Percentiles rank a stretch among this genome's conserved stretches.
Evolutionary conservation across 306 rosid genomes (phyloP).

Genomic region (Vicia sativa): DNA sequence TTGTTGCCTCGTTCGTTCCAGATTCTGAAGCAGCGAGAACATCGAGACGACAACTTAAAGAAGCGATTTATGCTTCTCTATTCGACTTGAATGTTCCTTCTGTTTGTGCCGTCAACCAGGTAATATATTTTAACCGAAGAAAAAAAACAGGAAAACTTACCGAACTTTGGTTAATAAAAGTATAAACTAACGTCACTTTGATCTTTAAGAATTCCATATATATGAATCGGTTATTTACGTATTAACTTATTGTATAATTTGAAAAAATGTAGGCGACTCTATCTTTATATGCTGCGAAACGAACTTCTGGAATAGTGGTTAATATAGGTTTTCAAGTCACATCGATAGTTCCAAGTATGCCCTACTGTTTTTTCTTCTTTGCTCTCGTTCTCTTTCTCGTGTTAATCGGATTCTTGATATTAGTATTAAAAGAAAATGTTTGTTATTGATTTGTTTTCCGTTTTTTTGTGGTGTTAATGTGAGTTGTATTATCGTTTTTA

Average conservation of each 20-base stretch:
- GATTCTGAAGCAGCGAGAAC: conserved; percentile 88
- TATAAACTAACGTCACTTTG: conserved; percentile 1
- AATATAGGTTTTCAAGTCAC: conserved; percentile 93
- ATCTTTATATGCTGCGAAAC: conserved; percentile 83
- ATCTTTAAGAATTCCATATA: background rate
- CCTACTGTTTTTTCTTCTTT: conserved; percentile 16
- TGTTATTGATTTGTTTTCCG: background rate
- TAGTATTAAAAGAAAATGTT: conserved; percentile 9
- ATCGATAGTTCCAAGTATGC: conserved; percentile 93
- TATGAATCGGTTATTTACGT: conserved; percentile 19
- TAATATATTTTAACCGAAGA: conserved; percentile 25
- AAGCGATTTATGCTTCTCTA: conserved; percentile 65
- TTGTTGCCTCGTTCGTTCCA: conserved; percentile 37
- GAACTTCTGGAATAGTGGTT: conserved; percentile 87
- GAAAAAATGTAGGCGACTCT: conserved; percentile 71
- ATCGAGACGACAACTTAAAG: conserved; percentile 82
- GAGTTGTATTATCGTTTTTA: conserved; percentile 28
- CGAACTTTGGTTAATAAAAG: background rate
- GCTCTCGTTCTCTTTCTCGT: background rate
- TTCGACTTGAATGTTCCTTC: conserved; percentile 90
- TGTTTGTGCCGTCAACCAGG: conserved; percentile 93
- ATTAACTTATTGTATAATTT: conserved; percentile 34
- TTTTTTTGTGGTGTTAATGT: conserved; percentile 12
- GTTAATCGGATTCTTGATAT: background rate
- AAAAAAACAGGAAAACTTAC: too few species aligned